Evolutionary conservation across 164 flowering plant species (phyloP), one percentile per base, ranked within the genome.

Genomic region (Pachysandra terminalis): DNA sequence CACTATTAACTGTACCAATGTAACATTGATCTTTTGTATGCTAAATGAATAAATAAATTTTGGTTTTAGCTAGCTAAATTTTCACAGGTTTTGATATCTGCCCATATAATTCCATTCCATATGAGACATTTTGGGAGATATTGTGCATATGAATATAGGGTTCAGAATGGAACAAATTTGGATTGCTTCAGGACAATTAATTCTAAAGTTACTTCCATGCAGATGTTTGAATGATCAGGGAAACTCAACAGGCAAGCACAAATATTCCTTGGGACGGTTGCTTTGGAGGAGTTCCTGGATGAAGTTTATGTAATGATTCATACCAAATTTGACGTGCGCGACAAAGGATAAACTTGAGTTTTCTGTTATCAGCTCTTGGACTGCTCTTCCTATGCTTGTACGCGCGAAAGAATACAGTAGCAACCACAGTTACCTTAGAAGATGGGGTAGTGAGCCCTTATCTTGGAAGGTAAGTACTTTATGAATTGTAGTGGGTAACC

Each of bases 151-250:
- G 37, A 3, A 32, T 7, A n/a, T n/a, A 32, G 7, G 37, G 37
- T 3, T 32, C 7, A 32, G 37, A 32, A 7, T 7, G 7, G 7
- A 32, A 32, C 37, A 32, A 32, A 32, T 3, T 32, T 32, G 37
- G 3, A 32, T 32, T 32, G 37, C 37, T 21, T 59, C 55, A 17
- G 0, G 56, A 22, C 16, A 37, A 48, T 54, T 68, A 45, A 68
- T 74, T 66, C 55, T 67, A 19, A 0, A 40, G 3, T 25, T 37
- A 3, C 58, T 71, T 70, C 26, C 60, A 22, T 78, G 79, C 83
- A 82, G 86, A 78, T 77, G 81, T 78, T 70, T 80, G 83, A 80
- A 21, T 53, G 74, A 56, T 63, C 10, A 61, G 66, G 59, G 58
- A 75, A 76, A 56, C 59, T 56, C 67, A 22, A 35, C 55, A 45